Evolutionary conservation across 176 grass and related monocot genomes (phyloP), one percentile per base, ranked within the genome.

Genomic region (Melocanna baccifera): DNA sequence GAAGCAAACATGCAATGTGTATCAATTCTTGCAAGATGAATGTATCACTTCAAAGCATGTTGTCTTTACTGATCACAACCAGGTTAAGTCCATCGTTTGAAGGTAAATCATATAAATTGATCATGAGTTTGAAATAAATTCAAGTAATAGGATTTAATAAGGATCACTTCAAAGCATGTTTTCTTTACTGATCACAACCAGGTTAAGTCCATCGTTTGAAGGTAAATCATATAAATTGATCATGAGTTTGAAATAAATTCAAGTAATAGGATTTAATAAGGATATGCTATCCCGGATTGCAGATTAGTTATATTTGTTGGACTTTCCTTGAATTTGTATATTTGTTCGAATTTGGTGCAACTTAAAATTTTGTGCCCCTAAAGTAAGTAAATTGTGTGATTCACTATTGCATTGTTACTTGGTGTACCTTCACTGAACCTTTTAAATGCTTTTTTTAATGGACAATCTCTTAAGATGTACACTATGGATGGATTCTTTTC

Each of bases 101-200:
- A 86, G 88, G 84, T 90, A 87, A 73, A 82, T 78, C 15, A 37
- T 12, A 69, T 62, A 47, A 45, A 73, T 32, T n/a, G 18, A 64
- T 18, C 50, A 59, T 59, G 30, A 4, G 14, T 58, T 57, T 75
- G 46, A 65, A 43, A 55, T 34, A 75, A 23, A 47, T 47, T 26
- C 36, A 73, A 81, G 42, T 43, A 46, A 11, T 71, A 62, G 20
- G 57, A 74, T 51, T n/a, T n/a, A n/a, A n/a, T n/a, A n/a, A n/a
- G n/a, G n/a, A 70, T 1, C 55, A 82, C n/a, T 75, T 62, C 9
- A 53, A 76, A 52, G 65, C 67, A n/a, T 56, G 72, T 82, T 82
- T 56, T 9, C 34, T 69, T 64, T 74, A 37, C 41, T 50, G 29
- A 48, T 26, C 14, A 64, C 36, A 25, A 12, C 28, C 41, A 46